Conservation (phyloP, 2,329 filamentous ascomycete species). For the Epichloe sibirici region DNA sequence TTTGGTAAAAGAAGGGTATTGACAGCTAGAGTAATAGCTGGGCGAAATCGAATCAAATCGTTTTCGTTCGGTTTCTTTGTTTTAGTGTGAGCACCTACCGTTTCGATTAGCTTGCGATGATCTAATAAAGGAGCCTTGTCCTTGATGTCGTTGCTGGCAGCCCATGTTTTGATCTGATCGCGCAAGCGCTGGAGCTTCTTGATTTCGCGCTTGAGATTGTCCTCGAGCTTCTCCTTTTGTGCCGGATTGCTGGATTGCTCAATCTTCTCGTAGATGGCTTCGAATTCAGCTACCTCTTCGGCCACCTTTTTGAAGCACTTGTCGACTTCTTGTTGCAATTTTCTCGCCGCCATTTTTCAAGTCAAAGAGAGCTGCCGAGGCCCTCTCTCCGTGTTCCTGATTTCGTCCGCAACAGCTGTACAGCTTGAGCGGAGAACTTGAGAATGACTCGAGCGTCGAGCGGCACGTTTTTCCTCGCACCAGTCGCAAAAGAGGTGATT, state of each 20-base stretch:
- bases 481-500: neutral
- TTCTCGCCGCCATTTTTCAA: conserved; percentile 76
- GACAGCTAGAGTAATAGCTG: too few relatives aligned
- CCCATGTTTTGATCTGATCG: conserved; percentile 99
- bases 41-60: too few relatives aligned
- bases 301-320: conserved; percentile 99
- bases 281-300: conserved; percentile 85
- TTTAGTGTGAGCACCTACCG: conserved; percentile 45
- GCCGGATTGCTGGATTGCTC: conserved; percentile 82
- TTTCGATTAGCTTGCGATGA: conserved; percentile 92
- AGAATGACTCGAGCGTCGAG: neutral
- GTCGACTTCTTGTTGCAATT: conserved; percentile 95
- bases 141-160: conserved; percentile 96
- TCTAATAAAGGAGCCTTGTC: conserved; percentile 94
- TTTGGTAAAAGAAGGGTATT: too few relatives aligned
- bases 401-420: neutral
- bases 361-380: neutral
- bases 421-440: neutral
- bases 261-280: conserved; percentile 96
- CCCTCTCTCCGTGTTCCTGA: neutral
- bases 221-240: conserved; percentile 96
- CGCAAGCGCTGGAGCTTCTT: conserved; percentile 97
- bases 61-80: neutral
- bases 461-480: neutral
- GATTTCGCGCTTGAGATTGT: conserved; percentile 97